These are phyloP conservation scores for Linum trigynum DNA, from an alignment of 345 rosid species.

Conservation along the genomic window DNA sequence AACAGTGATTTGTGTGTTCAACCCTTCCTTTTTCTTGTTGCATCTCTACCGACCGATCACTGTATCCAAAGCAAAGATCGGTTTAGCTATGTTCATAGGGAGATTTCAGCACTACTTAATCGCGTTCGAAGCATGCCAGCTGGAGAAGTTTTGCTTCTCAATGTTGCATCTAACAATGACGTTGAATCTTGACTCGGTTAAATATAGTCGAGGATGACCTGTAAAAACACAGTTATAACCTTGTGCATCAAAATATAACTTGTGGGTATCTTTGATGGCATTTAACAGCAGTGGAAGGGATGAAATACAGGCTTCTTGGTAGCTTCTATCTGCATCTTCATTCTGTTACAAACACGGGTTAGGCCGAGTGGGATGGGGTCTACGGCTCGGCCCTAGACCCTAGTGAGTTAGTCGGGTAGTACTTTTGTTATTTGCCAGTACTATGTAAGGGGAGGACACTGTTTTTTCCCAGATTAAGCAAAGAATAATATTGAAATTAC, in stretches of 20 bases:
- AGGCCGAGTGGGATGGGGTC: too few species aligned
- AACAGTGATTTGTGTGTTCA: slow-evolving; percentile 47
- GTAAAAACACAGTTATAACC: slow-evolving; percentile 8
- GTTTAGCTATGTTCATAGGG: slow-evolving; percentile 45
- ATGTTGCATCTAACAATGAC: slow-evolving; percentile 30
- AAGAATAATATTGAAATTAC: too few species aligned
- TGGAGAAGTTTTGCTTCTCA: slow-evolving; percentile 28
- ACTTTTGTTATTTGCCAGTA: too few species aligned
- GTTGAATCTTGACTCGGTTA: slow-evolving; percentile 26
- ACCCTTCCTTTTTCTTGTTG: slow-evolving; percentile 59
- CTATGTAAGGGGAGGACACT: too few species aligned
- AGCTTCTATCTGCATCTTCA: too few species aligned
- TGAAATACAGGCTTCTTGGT: slow-evolving; percentile 10
- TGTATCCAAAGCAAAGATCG: slow-evolving; percentile 56
- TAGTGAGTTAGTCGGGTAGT: too few species aligned
- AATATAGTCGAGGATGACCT: slow-evolving; percentile 1
- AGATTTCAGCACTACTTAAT: slow-evolving; percentile 45
- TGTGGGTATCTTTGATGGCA: not conserved
- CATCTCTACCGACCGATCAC: slow-evolving; percentile 53
- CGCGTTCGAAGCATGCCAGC: slow-evolving; percentile 47
- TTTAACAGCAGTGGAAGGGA: slow-evolving; percentile 11
- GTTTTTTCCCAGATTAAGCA: too few species aligned
- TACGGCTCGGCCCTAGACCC: too few species aligned
- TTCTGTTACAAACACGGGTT: too few species aligned
- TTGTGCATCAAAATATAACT: slow-evolving; percentile 1